These are phyloP conservation scores for Onygenales sp. DNA, from an alignment of 2,329 filamentous ascomycete species.

Conservation along the genomic window DNA sequence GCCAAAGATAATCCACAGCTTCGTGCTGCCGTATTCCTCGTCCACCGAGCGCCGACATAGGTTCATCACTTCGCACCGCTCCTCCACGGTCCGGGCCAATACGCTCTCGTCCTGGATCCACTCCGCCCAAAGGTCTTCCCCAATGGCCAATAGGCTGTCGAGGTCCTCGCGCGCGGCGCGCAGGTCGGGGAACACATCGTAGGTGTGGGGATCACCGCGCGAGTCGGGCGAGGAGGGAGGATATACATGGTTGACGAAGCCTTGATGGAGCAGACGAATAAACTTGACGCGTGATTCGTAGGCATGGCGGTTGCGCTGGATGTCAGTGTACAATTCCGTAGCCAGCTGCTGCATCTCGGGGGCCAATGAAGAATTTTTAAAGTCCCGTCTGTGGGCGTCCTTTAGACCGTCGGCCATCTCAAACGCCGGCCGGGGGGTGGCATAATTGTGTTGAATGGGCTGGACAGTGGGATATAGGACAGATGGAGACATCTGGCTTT, in stretches of 20 bases:
- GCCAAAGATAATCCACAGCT: conserved; percentile 53
- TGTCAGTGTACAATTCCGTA: conserved; percentile 31
- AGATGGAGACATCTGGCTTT: conserved; percentile 34
- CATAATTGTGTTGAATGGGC: conserved; percentile 26
- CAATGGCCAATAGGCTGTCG: conserved; percentile 53
- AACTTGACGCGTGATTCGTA: conserved; percentile 39
- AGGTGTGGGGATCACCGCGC: conserved; percentile 35
- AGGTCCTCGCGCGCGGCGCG: conserved; percentile 46
- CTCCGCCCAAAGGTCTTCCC: conserved; percentile 53
- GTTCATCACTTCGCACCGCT: conserved; percentile 50
- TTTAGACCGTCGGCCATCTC: conserved; percentile 35
- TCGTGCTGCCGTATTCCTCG: conserved; percentile 53
- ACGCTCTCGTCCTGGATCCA: conserved; percentile 55
- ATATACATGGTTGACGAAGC: conserved; percentile 39
- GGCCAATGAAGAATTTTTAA: conserved; percentile 31
- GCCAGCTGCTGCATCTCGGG: conserved; percentile 32
- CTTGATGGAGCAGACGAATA: conserved; percentile 37
- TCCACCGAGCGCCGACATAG: conserved; percentile 49
- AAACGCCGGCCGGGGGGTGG: conserved; percentile 34
- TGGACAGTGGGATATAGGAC: conserved; percentile 30
- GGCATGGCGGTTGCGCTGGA: conserved; percentile 37
- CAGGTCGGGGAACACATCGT: conserved; percentile 39
- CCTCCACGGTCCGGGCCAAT: conserved; percentile 46
- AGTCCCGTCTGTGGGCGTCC: conserved; percentile 31
- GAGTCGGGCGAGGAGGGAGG: conserved; percentile 35